Evolutionary conservation across 2,329 filamentous ascomycete genomes (phyloP), one percentile per base, ranked within the genome.

Genomic region (Monosporascus sp.): DNA sequence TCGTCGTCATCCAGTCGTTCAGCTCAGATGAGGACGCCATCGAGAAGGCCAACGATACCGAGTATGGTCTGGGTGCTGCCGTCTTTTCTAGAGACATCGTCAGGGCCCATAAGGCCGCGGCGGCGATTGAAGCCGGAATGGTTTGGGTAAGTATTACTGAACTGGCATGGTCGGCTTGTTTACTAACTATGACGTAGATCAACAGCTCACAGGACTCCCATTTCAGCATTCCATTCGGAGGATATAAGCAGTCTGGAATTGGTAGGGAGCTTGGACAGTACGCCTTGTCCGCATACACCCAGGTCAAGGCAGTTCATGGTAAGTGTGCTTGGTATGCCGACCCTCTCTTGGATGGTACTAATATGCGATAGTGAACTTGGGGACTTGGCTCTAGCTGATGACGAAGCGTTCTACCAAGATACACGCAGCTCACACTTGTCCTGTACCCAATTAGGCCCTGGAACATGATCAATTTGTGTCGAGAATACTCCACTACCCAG

Each of bases 1-100:
- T 78, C n/a, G 73, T 72, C 15, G 69, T 70, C 4, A 67, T 78
- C 3, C 70, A 68, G 5, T 64, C 68, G 2, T 78, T 78, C 61
- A 67, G 68, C 55, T 66, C 69, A 0, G 74, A 76, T 52, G 67
- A 66, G 3, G 72, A 77, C 31, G 75, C 73, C 0, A 61, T 78
- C 20, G 49, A 41, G 15, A 60, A 75, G 52, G 75, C 75, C 17
- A 78, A 78, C 44, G 68, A 84, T 62, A 81, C 80, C 0, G 78
- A 75, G 1, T 86, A 85, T 57, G 84, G 84, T 1, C 74, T 87
- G 0, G 83, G 80, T 2, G 78, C 79, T 8, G 79, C 83, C 0
- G 68, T 88, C 2, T 88, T 87, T 59, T 86, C 79, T 0, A 72
- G 79, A 52, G 77, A 85, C 60, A 72, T 86, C 49, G 75, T 72